Evolutionary conservation across 768 basidiomycete species (phyloP).

Genomic region (Multifurca ochricompacta): DNA sequence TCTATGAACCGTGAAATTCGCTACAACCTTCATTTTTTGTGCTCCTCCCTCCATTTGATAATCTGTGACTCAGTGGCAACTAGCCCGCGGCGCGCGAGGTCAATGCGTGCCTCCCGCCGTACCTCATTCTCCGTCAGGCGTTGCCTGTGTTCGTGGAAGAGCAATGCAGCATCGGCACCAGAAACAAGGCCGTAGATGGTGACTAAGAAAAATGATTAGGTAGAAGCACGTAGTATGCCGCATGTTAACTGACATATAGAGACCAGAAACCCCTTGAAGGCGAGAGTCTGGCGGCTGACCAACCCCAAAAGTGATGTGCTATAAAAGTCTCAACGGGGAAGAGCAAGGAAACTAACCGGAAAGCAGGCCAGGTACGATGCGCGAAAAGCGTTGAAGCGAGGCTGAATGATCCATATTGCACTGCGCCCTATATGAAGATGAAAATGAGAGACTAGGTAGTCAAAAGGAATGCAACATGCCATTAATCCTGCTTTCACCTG

Average conservation of each 20-base stretch:
- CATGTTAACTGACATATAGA: conserved; percentile 48
- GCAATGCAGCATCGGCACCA: conserved; percentile 67
- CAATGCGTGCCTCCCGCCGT: conserved; percentile 65
- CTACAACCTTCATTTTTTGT: neutral
- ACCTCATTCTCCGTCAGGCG: conserved; percentile 61
- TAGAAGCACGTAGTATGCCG: neutral
- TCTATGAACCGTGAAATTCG: neutral
- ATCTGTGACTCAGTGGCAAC: conserved; percentile 82
- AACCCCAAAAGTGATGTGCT: neutral
- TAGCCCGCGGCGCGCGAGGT: conserved; percentile 65
- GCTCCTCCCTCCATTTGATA: conserved; percentile 60
- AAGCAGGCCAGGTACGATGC: conserved; percentile 66
- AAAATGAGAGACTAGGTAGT: neutral
- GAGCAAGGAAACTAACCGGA: conserved; percentile 41
- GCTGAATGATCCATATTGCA: conserved; percentile 45
- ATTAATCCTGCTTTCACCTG: conserved; percentile 47
- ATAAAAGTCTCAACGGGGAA: neutral
- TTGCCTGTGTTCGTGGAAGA: conserved; percentile 58
- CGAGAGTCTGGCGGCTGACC: conserved; percentile 65
- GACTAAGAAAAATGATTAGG: conserved; percentile 34
- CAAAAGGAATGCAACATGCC: conserved; percentile 9
- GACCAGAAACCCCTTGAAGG: conserved; percentile 75
- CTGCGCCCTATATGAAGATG: conserved; percentile 40
- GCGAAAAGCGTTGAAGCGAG: conserved; percentile 52
- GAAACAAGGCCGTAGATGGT: conserved; percentile 63